These are phyloP conservation scores for Melocanna baccifera DNA, from an alignment of 176 grass and related monocot genomes.

Conservation along the genomic window DNA sequence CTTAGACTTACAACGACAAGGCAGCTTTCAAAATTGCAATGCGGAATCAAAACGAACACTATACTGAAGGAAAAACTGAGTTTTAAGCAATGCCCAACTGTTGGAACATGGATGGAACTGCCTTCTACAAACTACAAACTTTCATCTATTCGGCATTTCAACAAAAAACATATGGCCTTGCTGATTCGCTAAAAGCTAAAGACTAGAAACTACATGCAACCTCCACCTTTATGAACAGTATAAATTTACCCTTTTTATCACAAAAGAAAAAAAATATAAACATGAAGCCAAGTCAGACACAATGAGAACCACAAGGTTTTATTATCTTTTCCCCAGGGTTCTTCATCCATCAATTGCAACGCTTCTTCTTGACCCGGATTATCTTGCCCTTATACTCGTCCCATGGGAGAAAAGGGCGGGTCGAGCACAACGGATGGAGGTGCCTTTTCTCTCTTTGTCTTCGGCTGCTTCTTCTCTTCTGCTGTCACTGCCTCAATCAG, in stretches of 20 bases:
- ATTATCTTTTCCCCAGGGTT: background rate
- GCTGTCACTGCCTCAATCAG: slow-evolving; percentile 75
- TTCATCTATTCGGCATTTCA: slow-evolving; percentile 22
- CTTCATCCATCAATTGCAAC: background rate
- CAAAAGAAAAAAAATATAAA: slow-evolving; percentile 38
- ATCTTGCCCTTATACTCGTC: slow-evolving; percentile 55
- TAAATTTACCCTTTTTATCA: slow-evolving; percentile 22
- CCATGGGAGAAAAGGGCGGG: slow-evolving; percentile 80
- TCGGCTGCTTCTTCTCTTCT: slow-evolving; percentile 67
- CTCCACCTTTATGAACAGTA: slow-evolving; percentile 34
- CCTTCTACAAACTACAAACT: slow-evolving; percentile 7
- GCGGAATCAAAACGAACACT: background rate
- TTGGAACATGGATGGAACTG: slow-evolving; percentile 2
- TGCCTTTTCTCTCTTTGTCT: slow-evolving; percentile 48
- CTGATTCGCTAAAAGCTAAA: slow-evolving; percentile 26
- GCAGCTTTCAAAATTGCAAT: slow-evolving; percentile 13
- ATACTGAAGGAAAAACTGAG: background rate
- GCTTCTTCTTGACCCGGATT: too few relatives aligned
- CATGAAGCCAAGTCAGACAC: slow-evolving; percentile 18
- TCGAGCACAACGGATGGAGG: slow-evolving; percentile 51
- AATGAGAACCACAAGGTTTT: background rate
- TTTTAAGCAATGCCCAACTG: slow-evolving; percentile 15
- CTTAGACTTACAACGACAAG: background rate
- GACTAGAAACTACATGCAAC: slow-evolving; percentile 18
- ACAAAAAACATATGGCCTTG: slow-evolving; percentile 18